phyloP scores from a whole-genome alignment of 2,329 filamentous ascomycete species.

The Sporothrix pseudoabietina region DNA sequence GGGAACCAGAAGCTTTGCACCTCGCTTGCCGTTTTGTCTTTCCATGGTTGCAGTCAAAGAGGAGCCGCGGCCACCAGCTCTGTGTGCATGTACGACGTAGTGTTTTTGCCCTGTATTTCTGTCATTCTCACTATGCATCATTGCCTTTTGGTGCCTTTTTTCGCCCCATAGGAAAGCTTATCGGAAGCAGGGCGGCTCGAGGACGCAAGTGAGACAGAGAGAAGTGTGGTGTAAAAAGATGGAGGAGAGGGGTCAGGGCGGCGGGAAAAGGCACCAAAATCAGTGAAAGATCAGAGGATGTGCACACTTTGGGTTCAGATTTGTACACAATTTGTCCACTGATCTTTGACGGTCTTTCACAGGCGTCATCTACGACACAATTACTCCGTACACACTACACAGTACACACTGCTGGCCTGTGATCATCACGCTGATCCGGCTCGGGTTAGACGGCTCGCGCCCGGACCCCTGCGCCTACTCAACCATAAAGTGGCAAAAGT shows the following conservation, averaged over 20 bases:
- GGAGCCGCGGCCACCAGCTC: background rate
- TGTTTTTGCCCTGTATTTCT: background rate
- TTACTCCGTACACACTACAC: too few species aligned
- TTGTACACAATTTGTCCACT: background rate
- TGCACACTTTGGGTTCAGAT: background rate
- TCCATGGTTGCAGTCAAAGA: background rate
- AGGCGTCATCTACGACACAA: too few species aligned
- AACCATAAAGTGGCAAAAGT: background rate
- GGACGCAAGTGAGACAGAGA: background rate
- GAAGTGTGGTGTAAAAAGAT: background rate
- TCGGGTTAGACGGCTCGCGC: slow-evolving; percentile 24
- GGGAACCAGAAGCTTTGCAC: background rate
- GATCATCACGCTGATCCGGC: slow-evolving; percentile 22
- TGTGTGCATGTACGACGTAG: background rate
- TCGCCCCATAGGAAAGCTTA: background rate
- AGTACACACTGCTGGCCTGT: background rate
- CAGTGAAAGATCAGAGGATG: slow-evolving; percentile 11
- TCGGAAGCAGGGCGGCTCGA: slow-evolving; percentile 7
- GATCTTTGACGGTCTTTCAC: too few species aligned
- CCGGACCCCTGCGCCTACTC: background rate
- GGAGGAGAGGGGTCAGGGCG: background rate
- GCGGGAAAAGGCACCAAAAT: slow-evolving; percentile 23
- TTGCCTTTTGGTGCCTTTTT: background rate
- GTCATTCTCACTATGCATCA: background rate
- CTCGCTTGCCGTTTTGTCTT: background rate